These are phyloP conservation scores for Coemansia sp. DNA, from an alignment of 192 early-diverging fungal species.

Conservation along the genomic window DNA sequence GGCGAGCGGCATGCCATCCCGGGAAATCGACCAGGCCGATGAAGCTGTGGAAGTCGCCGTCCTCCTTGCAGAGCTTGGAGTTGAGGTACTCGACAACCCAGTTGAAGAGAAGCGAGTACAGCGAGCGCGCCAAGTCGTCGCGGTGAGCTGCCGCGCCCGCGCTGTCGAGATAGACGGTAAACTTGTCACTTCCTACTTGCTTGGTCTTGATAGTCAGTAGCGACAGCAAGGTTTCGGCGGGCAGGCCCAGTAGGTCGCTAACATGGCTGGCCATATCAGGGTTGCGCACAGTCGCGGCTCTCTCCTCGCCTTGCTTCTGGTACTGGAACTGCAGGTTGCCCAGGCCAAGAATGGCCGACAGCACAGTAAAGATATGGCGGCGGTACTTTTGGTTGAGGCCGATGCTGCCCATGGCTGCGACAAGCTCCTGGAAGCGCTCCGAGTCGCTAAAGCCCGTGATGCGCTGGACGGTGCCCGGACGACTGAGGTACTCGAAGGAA, in stretches of 20 bases:
- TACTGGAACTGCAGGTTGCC: constrained; percentile 86
- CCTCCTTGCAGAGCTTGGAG: constrained; percentile 70
- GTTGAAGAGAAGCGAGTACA: constrained; percentile 83
- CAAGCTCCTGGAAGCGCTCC: constrained; percentile 66
- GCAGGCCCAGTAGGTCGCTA: constrained; percentile 80
- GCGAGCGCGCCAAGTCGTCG: constrained; percentile 68
- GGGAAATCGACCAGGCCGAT: constrained; percentile 85
- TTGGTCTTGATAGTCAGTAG: constrained; percentile 81
- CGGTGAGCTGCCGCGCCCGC: constrained; percentile 67
- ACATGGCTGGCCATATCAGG: constrained; percentile 70
- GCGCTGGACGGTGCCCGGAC: constrained; percentile 57
- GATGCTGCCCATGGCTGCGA: constrained; percentile 78
- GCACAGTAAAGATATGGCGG: constrained; percentile 78
- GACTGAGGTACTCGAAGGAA: constrained; percentile 56
- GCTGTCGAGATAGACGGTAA: constrained; percentile 76
- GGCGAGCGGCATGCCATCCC: constrained; percentile 61
- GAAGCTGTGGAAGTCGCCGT: constrained; percentile 61
- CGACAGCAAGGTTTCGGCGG: constrained; percentile 65
- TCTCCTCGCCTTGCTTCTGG: constrained; percentile 68
- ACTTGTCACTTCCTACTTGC: constrained; percentile 77
- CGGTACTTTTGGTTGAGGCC: constrained; percentile 81
- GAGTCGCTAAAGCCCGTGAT: constrained; percentile 60
- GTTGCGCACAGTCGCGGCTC: constrained; percentile 77
- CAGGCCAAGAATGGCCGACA: constrained; percentile 83
- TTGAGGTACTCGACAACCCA: constrained; percentile 86